Base-by-base conservation (phyloP, 2,329 filamentous ascomycete species). In the Ophidiomyces ophidiicola region DNA sequence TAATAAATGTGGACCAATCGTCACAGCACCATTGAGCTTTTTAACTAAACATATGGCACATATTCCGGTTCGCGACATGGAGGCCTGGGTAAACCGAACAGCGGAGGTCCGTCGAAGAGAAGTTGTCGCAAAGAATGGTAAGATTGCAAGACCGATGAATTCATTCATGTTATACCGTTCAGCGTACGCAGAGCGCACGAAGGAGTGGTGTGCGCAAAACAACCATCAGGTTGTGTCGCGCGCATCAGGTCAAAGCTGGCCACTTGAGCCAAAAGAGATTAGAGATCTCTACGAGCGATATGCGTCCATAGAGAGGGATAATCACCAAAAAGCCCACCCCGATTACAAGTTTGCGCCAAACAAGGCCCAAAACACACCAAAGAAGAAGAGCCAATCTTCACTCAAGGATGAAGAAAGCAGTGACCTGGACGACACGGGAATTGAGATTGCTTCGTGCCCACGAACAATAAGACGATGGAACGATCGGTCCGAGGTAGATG, bases 91-190 rank as follows among this genome's bases (percentile, higher is more conserved):
- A 24, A 76, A 80, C 51, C 74, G 88, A 36, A 67, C 81, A 6
- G 62, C 67, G 1, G 78, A 83, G 41, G 70, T 70, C 5, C 74
- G 88, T 41, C 68, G 67, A 34, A 62, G 67, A 39, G 86, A 94
- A 57, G 76, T 80, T 6, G 71, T 76, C 30, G 72, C 74, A 50
- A 84, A 78, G 51, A 66, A 76, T 24, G 82, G 82, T 18, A 86
- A 87, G 56, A 73, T 96, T 49, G 85, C 88, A 52, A 73, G 90
- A 20, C 87, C 90, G 2, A 93, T 94, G 80, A 98, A 98, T 59
- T 88, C 84, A 1, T 98, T 96, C 66, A 94, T 98, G 81, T 69
- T 98, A 36, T 98, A 98, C 59, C 80, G 90, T 29, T 94, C 90
- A 48, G 84, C 85, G 5, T 94, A 84, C 55, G 83, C 92, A 44